Percentiles rank a stretch among this genome's conserved stretches.
Evolutionary conservation across 2,329 filamentous ascomycete genomes (phyloP).

Genomic region (Curvularia lunata): DNA sequence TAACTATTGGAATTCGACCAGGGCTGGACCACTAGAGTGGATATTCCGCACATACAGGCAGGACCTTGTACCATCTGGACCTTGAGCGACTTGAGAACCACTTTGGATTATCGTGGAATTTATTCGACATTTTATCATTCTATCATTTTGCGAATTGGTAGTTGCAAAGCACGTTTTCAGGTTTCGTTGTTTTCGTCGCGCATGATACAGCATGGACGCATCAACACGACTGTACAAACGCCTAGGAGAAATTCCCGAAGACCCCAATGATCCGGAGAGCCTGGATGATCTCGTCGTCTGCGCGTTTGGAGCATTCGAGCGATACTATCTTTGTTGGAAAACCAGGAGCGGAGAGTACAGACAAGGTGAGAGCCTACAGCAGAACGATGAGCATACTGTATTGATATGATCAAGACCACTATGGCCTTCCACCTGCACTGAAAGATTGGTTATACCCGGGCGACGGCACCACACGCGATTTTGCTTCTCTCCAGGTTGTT

Average conservation of each 20-base stretch:
- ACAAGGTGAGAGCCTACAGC: slow-evolving; percentile 38
- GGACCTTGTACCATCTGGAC: not conserved
- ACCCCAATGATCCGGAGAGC: slow-evolving; percentile 43
- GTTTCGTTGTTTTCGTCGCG: not conserved
- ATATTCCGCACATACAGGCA: not conserved
- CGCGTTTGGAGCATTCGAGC: slow-evolving; percentile 50
- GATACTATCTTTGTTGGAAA: slow-evolving; percentile 52
- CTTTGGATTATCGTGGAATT: not conserved
- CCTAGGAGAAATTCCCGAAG: slow-evolving; percentile 40
- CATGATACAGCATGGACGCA: slow-evolving; percentile 31
- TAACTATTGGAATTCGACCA: not conserved
- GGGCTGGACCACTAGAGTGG: not conserved
- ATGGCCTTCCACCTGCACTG: slow-evolving; percentile 43
- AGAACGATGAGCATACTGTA: too few relatives aligned
- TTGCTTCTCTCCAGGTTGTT: slow-evolving; percentile 47
- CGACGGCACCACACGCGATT: slow-evolving; percentile 40
- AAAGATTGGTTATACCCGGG: slow-evolving; percentile 46
- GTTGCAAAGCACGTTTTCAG: not conserved
- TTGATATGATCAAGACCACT: slow-evolving; percentile 34
- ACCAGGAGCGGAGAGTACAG: slow-evolving; percentile 43
- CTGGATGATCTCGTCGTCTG: slow-evolving; percentile 48
- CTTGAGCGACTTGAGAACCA: not conserved
- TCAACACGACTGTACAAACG: slow-evolving; percentile 42
- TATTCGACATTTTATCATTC: too few relatives aligned
- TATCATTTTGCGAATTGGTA: too few relatives aligned